Base-by-base conservation (phyloP, 176 grass and related monocot species). In the Aegilops tauschii region DNA sequence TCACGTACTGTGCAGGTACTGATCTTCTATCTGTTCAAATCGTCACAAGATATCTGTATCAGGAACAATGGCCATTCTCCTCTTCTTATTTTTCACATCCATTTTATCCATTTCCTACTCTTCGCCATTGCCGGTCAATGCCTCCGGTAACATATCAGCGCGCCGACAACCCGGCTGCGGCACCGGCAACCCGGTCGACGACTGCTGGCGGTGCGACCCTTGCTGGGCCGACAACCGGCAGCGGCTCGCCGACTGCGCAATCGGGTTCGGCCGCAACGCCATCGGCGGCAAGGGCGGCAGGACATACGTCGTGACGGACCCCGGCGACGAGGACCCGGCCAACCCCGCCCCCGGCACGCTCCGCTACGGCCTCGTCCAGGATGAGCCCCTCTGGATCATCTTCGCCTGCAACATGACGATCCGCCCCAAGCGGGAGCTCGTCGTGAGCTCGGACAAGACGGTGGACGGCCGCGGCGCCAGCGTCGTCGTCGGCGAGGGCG, bases 171-270 rank as follows among this genome's bases (percentile, higher is more conserved):
- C 39, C 39, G 39, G 39, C 0, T 82, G 91, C 23, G 72, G 88
- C 20, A 85, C 75, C 0, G 88, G 91, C 81, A 93, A 93, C 9
- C 69, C 76, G 2, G 75, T 90, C 1, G 91, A 93, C 8, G 91
- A 93, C 69, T 93, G 91, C 91, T 93, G 91, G 91, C 85, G 88
- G 0, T 93, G 91, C 39, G 85, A 85, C 80, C 35, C 85, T 0
- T 18, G 50, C 69, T 93, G 91, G 91, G 67, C 71, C 31, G 34
- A 50, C 36, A 87, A 93, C 81, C 76, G 81, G 56, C 88, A 82
- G 27, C 76, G 52, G 61, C 84, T 93, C 4, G 91, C 88, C 6
- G 81, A 90, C 61, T 90, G 91, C 71, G 76, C 20, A 16, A 50
- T 87, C 35, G 91, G 91, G 10, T 90, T 90, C 69, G 91, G 91